These are phyloP conservation scores for Phialemonium atrogriseum DNA, from an alignment of 2,329 filamentous ascomycete species.

Conservation along the genomic window DNA sequence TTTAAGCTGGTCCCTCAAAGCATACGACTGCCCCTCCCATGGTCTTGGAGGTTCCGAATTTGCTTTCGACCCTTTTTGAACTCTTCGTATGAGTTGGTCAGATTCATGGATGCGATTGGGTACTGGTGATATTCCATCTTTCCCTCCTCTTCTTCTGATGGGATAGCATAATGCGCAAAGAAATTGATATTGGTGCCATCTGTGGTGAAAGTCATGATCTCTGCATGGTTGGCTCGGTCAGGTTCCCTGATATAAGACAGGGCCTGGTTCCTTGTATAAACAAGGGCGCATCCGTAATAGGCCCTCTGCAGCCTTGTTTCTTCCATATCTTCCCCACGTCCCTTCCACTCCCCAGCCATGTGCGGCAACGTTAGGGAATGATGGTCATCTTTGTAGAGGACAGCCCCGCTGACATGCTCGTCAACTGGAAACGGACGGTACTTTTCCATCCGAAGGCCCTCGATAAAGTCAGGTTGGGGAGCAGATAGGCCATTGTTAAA, in stretches of 20 bases:
- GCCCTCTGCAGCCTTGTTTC: constrained; percentile 11
- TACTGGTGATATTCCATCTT: constrained; percentile 14
- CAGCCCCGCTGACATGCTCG: constrained; percentile 9
- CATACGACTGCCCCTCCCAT: constrained; percentile 10
- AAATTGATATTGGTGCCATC: constrained; percentile 16
- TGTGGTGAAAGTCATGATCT: constrained; percentile 17
- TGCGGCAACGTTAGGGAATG: constrained; percentile 18
- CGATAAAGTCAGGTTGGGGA: constrained; percentile 19
- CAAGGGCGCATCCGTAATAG: constrained; percentile 18
- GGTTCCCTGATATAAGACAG: constrained; percentile 11
- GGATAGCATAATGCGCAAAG: constrained; percentile 17
- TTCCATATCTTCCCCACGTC: constrained; percentile 6
- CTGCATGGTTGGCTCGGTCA: constrained; percentile 12
- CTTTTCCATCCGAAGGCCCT: constrained; percentile 13
- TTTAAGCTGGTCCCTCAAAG: constrained; percentile 11
- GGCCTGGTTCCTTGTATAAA: constrained; percentile 17
- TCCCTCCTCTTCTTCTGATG: constrained; percentile 8
- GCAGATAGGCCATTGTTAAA: constrained; percentile 19
- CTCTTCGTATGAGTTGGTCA: constrained; percentile 9
- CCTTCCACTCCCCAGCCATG: constrained; percentile 17
- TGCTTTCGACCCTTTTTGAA: constrained; percentile 9
- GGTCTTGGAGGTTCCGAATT: constrained; percentile 16
- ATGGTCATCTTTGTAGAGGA: constrained; percentile 11
- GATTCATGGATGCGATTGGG: constrained; percentile 7
- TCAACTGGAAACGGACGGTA: constrained; percentile 8